Conservation (phyloP, 495 filamentous ascomycete species). For the Cladorrhinum samala region DNA sequence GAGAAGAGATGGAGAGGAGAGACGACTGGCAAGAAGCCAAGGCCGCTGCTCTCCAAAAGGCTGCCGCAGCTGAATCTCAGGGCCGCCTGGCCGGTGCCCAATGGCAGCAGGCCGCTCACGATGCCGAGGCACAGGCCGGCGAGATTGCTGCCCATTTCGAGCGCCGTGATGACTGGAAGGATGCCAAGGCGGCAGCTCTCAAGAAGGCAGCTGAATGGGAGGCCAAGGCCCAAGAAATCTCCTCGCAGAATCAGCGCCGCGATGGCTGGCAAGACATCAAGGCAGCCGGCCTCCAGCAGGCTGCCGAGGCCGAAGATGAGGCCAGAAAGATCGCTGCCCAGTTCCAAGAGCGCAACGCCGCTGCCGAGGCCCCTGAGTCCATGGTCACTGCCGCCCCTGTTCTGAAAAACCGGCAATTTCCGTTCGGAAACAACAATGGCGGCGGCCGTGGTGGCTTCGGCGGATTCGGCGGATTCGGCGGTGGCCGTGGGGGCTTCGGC, state of each 20-base stretch:
- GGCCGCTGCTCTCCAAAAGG: not conserved
- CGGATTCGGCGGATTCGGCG: not conserved
- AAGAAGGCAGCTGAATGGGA: not conserved
- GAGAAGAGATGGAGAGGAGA: slow-evolving; percentile 5
- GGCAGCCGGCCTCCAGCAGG: not conserved
- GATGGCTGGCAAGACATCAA: not conserved
- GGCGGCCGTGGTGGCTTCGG: not conserved
- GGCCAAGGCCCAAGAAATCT: not conserved
- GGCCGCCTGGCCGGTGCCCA: too few species aligned
- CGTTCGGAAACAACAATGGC: not conserved
- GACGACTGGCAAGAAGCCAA: not conserved
- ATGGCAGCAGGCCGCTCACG: too few species aligned
- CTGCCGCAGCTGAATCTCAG: too few species aligned
- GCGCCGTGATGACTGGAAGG: not conserved
- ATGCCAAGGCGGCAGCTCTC: not conserved
- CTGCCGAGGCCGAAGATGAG: too few species aligned
- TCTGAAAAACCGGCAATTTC: not conserved
- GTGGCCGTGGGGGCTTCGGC: not conserved
- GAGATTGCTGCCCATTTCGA: not conserved
- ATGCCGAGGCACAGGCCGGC: too few species aligned
- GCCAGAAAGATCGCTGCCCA: not conserved
- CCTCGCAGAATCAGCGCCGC: not conserved
- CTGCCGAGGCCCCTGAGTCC: slow-evolving; percentile 3
- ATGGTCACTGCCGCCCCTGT: not conserved
- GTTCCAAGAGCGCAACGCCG: not conserved